phyloP scores from a whole-genome alignment of 129 eudicot genomes.

The Centaurea solstitialis region DNA sequence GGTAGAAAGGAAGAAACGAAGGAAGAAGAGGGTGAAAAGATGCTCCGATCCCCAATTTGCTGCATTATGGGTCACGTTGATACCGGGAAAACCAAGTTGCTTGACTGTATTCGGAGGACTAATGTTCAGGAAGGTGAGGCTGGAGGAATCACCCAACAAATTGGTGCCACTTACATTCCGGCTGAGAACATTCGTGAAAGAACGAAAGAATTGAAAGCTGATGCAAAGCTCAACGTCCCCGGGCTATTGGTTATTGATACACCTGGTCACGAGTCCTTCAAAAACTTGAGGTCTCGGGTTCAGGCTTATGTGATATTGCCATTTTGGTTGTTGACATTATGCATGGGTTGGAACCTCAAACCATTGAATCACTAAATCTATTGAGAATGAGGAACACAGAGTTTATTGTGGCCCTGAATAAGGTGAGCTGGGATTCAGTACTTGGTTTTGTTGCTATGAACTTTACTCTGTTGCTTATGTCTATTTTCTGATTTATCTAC shows the following conservation, averaged over 20 bases:
- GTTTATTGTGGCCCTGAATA: slow-evolving; percentile 90
- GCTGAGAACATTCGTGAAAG: slow-evolving; percentile 92
- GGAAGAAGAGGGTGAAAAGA: slow-evolving; percentile 45
- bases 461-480: neutral
- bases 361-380: slow-evolving; percentile 87
- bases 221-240: slow-evolving; percentile 88
- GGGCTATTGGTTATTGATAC: slow-evolving; percentile 95
- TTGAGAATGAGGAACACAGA: slow-evolving; percentile 89
- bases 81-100: slow-evolving; percentile 94
- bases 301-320: slow-evolving; percentile 94
- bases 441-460: neutral
- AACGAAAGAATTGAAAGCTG: slow-evolving; percentile 92
- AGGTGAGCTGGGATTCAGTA: slow-evolving; percentile 40
- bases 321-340: slow-evolving; percentile 94
- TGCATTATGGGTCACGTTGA: slow-evolving; percentile 99
- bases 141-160: slow-evolving; percentile 98
- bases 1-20: slow-evolving; percentile 40
- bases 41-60: slow-evolving; percentile 92
- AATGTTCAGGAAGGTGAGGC: slow-evolving; percentile 99
- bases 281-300: slow-evolving; percentile 87
- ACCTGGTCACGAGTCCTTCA: slow-evolving; percentile 95
- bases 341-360: slow-evolving; percentile 98
- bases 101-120: slow-evolving; percentile 93
- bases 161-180: slow-evolving; percentile 95
- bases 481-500: slow-evolving; percentile 12